Conservation (phyloP, 1,284 basidiomycete genomes). For the Boletus holoroseus region DNA sequence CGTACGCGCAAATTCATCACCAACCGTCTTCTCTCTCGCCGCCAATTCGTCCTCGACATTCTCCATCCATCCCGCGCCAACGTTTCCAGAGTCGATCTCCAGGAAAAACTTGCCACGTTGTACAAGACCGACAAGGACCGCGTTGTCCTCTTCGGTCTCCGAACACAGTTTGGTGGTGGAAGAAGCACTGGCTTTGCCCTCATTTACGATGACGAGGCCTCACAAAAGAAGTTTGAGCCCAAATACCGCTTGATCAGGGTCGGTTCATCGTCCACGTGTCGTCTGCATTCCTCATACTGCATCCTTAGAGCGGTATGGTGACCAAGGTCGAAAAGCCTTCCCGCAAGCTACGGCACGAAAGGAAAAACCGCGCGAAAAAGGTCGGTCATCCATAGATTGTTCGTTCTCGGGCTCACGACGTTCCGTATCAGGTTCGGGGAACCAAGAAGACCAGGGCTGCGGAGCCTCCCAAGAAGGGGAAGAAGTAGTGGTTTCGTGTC, state of each 20-base stretch:
- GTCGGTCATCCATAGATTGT: constrained; percentile 38
- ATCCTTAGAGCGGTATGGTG: constrained; percentile 69
- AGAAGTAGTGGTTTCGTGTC: constrained; percentile 51
- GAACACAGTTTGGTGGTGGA: constrained; percentile 98
- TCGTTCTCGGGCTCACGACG: constrained; percentile 6
- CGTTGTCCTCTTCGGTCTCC: constrained; percentile 76
- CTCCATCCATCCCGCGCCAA: constrained; percentile 95
- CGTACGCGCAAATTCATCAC: constrained; percentile 99
- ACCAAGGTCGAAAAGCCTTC: constrained; percentile 88
- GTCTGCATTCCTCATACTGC: constrained; percentile 11
- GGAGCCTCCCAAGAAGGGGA: constrained; percentile 83
- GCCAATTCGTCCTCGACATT: constrained; percentile 90
- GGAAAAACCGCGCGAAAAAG: constrained; percentile 99
- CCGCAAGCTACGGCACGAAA: constrained; percentile 98
- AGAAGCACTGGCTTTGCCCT: constrained; percentile 95
- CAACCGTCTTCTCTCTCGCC: constrained; percentile 94
- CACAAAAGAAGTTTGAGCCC: constrained; percentile 97
- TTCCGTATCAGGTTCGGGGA: constrained; percentile 66
- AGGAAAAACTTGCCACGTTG: constrained; percentile 82
- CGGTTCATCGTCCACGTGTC: constrained; percentile 31
- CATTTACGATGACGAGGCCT: constrained; percentile 95
- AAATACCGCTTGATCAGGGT: constrained; percentile 94
- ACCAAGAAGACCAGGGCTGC: constrained; percentile 91
- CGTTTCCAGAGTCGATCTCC: constrained; percentile 89
- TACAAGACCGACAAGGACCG: constrained; percentile 78